A percentile compares a stretch with the other conserved stretches of the same genome.
Evolutionary conservation across 106 monocot genomes (phyloP).

Genomic region (Dioscorea alata): DNA sequence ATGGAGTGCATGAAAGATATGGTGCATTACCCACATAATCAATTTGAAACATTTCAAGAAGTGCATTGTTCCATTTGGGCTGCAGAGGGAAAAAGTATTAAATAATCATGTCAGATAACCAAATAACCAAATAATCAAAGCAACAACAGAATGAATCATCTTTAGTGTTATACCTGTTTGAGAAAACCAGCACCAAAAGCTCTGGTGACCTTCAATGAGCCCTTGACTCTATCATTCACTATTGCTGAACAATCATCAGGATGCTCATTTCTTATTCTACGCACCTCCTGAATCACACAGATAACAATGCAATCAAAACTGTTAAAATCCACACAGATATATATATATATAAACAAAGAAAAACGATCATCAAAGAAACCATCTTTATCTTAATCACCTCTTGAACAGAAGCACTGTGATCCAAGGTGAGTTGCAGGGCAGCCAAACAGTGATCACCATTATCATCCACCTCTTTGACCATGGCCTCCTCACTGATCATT

Average conservation of each 20-base stretch:
- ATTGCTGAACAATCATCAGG: constrained; percentile 52
- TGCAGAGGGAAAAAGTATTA: constrained; percentile 17
- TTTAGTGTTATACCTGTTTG: constrained; percentile 48
- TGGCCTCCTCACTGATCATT: too few species aligned
- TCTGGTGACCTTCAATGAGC: constrained; percentile 89
- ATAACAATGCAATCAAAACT: neutral
- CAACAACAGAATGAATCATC: too few species aligned
- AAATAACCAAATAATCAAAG: too few species aligned
- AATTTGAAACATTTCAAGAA: constrained; percentile 87
- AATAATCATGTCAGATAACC: too few species aligned
- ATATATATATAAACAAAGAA: neutral
- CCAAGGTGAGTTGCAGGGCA: constrained; percentile 29
- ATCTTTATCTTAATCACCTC: constrained; percentile 10
- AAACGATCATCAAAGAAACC: neutral
- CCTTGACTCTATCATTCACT: constrained; percentile 72
- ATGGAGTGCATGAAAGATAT: constrained; percentile 79
- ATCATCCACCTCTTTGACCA: too few species aligned
- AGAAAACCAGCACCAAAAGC: constrained; percentile 91
- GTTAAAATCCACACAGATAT: too few species aligned
- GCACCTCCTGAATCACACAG: constrained; percentile 39
- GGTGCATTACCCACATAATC: constrained; percentile 80
- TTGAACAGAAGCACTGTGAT: constrained; percentile 27
- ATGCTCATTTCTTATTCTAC: constrained; percentile 48
- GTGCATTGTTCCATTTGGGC: constrained; percentile 94
- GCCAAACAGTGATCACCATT: constrained; percentile 4